phyloP scores from a whole-genome alignment of 164 flowering plant genomes.

The Vitis labrusca region DNA sequence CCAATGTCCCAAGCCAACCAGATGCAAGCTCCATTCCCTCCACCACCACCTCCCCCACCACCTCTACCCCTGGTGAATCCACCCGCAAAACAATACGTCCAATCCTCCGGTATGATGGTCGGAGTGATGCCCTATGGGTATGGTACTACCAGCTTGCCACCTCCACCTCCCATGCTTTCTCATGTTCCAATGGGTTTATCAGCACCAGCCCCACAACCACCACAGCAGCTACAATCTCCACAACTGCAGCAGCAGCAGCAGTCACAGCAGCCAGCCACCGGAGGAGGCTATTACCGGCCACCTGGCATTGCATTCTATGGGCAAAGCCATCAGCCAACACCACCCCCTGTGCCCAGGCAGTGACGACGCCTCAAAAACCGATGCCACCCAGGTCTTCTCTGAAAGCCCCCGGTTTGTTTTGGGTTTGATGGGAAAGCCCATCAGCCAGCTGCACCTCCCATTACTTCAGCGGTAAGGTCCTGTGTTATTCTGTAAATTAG shows the following conservation, averaged over 20 bases:
- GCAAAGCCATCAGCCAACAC: conserved; percentile 50
- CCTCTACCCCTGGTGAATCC: conserved; percentile 30
- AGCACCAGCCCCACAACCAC: conserved; percentile 42
- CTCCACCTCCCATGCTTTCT: conserved; percentile 63
- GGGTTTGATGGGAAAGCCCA: no score
- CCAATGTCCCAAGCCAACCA: conserved; percentile 38
- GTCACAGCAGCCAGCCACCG: conserved; percentile 26
- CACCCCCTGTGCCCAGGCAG: conserved; percentile 62
- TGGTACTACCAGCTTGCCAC: conserved; percentile 46
- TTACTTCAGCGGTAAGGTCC: neutral
- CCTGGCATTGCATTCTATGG: conserved; percentile 70
- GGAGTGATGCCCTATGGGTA: conserved; percentile 56
- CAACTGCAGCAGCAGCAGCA: conserved; percentile 31
- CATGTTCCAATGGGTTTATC: conserved; percentile 49
- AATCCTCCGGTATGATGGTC: conserved; percentile 45
- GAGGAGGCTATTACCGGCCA: conserved; percentile 39
- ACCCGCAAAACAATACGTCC: conserved; percentile 43
- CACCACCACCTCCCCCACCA: conserved; percentile 37
- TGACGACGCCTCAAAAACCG: conserved; percentile 14
- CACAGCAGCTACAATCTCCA: conserved; percentile 25
- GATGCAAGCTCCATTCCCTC: conserved; percentile 37
- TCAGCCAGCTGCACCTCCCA: no score
- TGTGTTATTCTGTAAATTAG: conserved; percentile 18
- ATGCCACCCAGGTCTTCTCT: neutral
- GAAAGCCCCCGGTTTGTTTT: neutral